Evolutionary conservation across 106 monocot species (phyloP), one percentile per base, ranked within the genome.

Genomic region (Dendrobium huoshanense): DNA sequence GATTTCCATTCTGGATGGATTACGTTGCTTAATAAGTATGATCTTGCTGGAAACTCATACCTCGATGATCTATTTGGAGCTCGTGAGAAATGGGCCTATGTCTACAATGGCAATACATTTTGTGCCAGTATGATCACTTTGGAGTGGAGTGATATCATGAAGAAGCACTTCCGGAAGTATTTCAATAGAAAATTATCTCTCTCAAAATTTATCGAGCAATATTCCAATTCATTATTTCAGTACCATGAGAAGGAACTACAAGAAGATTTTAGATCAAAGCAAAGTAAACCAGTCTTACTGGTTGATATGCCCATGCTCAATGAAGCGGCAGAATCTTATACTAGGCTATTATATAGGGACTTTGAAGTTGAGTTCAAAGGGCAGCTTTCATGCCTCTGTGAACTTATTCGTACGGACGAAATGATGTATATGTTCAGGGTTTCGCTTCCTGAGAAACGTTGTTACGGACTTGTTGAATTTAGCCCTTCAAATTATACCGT

Each of bases 261-360:
- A 81, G 81, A 87, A 81, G 84, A 87, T 79, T 87, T 75, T 25
- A 81, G 81, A 79, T 87, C 87, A 56, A 87, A 81, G 75, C 87
- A 87, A 76, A 83, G 78, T 79, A 87, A 84, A 76, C 83, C 87
- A 4, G 75, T 87, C 29, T 72, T 84, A 37, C 75, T 87, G 51
- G 74, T 80, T 54, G 84, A 87, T 65, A 77, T 87, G 61, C 81
- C 87, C 25, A 84, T 84, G 65, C 65, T 84, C 59, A 81, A 84
- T 79, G 78, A 87, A 79, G 87, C 84, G 44, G 84, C 87, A 25
- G 84, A 87, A 68, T 87, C 84, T 74, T 87, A 87, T 48, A 84
- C 87, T 33, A 81, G 87, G 78, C 55, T 84, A 78, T 67, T 87
- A 20, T 87, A 81, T 81, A 56, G 42, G 9, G 87, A 87, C 54